Conservation (phyloP, 2,329 filamentous ascomycete species). For the Alternaria tenuissima region DNA sequence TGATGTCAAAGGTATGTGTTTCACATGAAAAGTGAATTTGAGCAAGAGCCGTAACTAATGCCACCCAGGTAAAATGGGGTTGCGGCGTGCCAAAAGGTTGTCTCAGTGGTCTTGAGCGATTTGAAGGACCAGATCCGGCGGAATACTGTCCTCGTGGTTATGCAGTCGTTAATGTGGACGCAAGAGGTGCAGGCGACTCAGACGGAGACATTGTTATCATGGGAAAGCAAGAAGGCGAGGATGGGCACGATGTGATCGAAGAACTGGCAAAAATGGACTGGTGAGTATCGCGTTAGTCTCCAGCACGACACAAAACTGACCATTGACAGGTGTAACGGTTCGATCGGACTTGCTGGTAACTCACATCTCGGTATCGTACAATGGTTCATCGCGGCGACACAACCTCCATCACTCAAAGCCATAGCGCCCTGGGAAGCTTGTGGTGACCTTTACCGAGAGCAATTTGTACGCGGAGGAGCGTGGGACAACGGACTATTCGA, state of each 20-base stretch:
- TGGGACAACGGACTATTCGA: conserved; percentile 13
- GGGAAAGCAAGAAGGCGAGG: conserved; percentile 44
- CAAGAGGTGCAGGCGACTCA: conserved; percentile 36
- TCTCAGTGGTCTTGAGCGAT: conserved; percentile 46
- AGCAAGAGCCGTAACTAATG: neutral
- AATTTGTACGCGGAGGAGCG: conserved; percentile 22
- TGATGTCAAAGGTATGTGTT: conserved; percentile 9
- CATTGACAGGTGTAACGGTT: conserved; percentile 43
- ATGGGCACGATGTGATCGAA: conserved; percentile 57
- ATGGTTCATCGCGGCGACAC: conserved; percentile 54
- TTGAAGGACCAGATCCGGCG: conserved; percentile 54
- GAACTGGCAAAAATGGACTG: conserved; percentile 52
- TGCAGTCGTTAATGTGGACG: conserved; percentile 43
- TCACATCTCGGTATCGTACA: conserved; percentile 53
- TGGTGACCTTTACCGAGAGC: conserved; percentile 32
- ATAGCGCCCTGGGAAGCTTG: conserved; percentile 60
- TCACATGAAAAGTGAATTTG: neutral
- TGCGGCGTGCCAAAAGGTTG: conserved; percentile 13
- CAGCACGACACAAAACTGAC: neutral
- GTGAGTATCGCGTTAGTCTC: conserved; percentile 38
- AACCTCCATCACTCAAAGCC: conserved; percentile 53
- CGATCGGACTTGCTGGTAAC: conserved; percentile 50
- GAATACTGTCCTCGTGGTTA: conserved; percentile 44
- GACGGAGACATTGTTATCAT: conserved; percentile 38
- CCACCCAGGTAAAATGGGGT: conserved; percentile 5